Evolutionary conservation across 768 basidiomycete genomes (phyloP), one percentile per base, ranked within the genome.

Genomic region (Boletus rex-veris): DNA sequence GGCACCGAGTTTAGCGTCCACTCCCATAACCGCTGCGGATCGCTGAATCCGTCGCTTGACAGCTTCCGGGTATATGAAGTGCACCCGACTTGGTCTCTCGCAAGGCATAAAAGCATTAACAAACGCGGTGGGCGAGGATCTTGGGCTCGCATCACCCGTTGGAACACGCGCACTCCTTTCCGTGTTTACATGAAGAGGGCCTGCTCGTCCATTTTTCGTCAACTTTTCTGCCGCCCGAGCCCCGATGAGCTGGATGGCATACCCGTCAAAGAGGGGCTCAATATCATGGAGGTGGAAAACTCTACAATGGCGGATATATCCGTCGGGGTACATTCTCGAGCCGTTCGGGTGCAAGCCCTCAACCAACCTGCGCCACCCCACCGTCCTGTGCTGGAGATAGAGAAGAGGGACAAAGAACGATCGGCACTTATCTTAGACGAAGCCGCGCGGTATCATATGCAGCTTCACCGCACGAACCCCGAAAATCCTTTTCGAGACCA

Each of bases 1-100:
- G 86, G 84, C 44, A 83, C 78, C 9, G 81, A 85, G 57, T 76
- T 88, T 55, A 78, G 76, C 38, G 43, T 88, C 19, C 84, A 87
- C 63, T 70, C 75, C 19, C 84, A 87, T 65, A 86, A 87, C 64
- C 75, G 75, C 55, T 71, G 71, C n/a, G 79, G 78, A 19, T 85
- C 85, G 7, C 68, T 72, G 45, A 88, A 87, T 57, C 79, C 80
- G 2, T 52, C 75, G 18, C 67, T 85, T 12, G 80, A 79, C 24
- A 74, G 62, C 35, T 76, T 79, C n/a, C 70, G 77, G 31, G 82
- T 80, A 31, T 72, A 73, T 31, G 77, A 80, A 46, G 79, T 84
- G 5, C 73, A 81, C 48, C 71, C 83, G 4, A 83, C 84, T 3
- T 85, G 80, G 80, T 85, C 77, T 50, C 71, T 79, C 45, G 80